Evolutionary conservation across 371 early-diverging fungal species (phyloP), one percentile per base, ranked within the genome.

Genomic region (Mortierella sp.): DNA sequence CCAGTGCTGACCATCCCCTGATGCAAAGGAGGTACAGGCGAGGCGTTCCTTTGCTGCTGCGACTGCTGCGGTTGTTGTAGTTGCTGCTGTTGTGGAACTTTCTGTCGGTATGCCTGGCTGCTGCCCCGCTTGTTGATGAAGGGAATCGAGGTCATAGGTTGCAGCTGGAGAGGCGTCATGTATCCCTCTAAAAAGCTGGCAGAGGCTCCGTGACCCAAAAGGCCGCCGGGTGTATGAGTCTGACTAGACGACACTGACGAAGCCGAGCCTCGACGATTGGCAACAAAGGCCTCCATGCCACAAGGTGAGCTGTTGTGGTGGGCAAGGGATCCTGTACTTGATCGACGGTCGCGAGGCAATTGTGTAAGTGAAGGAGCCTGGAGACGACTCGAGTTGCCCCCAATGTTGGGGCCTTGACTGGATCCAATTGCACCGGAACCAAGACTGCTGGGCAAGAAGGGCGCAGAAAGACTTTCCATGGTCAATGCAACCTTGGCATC

Each of bases 251-350:
- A 72, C 4, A 78, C 79, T 1, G 85, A 85, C 1, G 85, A 85
- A 1, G 85, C 78, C 24, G 85, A 85, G 0, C 85, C 85, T 34
- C 85, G 75, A 24, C 85, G 74, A 37, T 69, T 79, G 24, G 81
- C 81, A 10, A 85, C 81, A 78, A 81, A 78, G 2, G 78, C 76
- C 76, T 81, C 85, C 83, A 83, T 83, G 5, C 72, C 80, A 31
- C 83, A 83, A n/a, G 80, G 71, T 1, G 83, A 79, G 19, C 61
- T 40, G n/a, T 64, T 40, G 31, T 76, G 74, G 5, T 24, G 61
- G 16, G 74, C 74, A 81, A 85, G 78, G 26, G 85, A 85, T 24
- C 85, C 85, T 14, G 85, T 85, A 54, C 85, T 85, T 5, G 85
- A 85, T 10, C 85, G 78, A 48, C 85, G 78, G 26, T 81, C 85